Conservation (phyloP, 768 basidiomycete genomes). For the Trametes villosa region DNA sequence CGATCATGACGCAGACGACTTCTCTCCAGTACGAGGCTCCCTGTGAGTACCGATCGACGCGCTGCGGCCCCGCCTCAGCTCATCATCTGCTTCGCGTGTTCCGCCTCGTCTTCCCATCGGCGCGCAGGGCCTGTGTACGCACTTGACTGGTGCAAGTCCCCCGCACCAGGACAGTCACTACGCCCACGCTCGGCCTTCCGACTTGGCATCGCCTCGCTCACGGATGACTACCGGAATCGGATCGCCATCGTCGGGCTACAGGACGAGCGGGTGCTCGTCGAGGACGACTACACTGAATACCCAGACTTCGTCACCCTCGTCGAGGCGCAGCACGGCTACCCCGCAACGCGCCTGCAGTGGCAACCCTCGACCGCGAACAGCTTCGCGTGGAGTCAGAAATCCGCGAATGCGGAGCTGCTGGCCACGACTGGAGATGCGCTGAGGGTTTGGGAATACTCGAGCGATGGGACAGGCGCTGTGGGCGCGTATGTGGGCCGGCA, state of each 20-base stretch:
- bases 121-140: slow-evolving; percentile 80
- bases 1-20: slow-evolving; percentile 33
- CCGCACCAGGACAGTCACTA: slow-evolving; percentile 71
- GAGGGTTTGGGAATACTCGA: slow-evolving; percentile 87
- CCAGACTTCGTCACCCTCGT: slow-evolving; percentile 88
- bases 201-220: slow-evolving; percentile 83
- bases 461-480: slow-evolving; percentile 60
- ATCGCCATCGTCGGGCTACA: slow-evolving; percentile 80
- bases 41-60: slow-evolving; percentile 26
- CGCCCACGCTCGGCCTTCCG: slow-evolving; percentile 82
- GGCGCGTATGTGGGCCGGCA: slow-evolving; percentile 76
- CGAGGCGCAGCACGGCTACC: slow-evolving; percentile 86
- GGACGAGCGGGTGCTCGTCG: slow-evolving; percentile 86
- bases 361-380: slow-evolving; percentile 75
- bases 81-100: background rate
- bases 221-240: slow-evolving; percentile 82
- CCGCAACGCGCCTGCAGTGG: slow-evolving; percentile 92
- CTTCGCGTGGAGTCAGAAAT: slow-evolving; percentile 72
- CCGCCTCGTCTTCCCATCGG: background rate
- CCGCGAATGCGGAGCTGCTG: slow-evolving; percentile 73
- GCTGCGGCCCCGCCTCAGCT: background rate
- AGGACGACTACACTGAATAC: slow-evolving; percentile 82
- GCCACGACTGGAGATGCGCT: slow-evolving; percentile 95
- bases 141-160: slow-evolving; percentile 86
- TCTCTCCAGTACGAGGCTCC: slow-evolving; percentile 37